phyloP scores from a whole-genome alignment of 805 yeast genomes.

The Cyberlindnera mississippiensis region DNA sequence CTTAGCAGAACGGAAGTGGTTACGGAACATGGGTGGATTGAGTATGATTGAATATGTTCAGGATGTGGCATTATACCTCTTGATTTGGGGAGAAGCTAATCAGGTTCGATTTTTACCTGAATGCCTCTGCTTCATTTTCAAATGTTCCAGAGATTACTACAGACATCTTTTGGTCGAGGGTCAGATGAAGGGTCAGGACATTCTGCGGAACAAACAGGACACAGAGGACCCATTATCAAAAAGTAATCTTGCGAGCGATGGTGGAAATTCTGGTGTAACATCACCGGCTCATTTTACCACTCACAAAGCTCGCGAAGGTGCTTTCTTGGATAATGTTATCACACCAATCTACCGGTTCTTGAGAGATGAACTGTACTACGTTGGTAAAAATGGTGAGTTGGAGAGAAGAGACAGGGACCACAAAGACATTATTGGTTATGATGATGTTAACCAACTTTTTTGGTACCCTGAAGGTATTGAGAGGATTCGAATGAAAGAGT shows the following conservation, averaged over 20 bases:
- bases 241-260: too few relatives aligned
- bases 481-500: slow-evolving; percentile 43
- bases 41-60: slow-evolving; percentile 48
- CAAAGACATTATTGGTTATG: slow-evolving; percentile 72
- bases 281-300: not conserved
- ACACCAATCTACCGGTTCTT: slow-evolving; percentile 67
- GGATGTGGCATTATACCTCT: slow-evolving; percentile 66
- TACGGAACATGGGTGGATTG: slow-evolving; percentile 42
- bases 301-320: slow-evolving; percentile 22
- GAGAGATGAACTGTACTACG: slow-evolving; percentile 49
- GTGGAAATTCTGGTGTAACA: too few relatives aligned
- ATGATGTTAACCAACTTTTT: slow-evolving; percentile 82
- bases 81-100: slow-evolving; percentile 91
- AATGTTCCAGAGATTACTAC: slow-evolving; percentile 69
- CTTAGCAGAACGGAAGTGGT: slow-evolving; percentile 73
- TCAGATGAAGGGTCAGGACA: too few relatives aligned
- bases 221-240: too few relatives aligned
- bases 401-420: slow-evolving; percentile 58
- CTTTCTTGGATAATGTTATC: slow-evolving; percentile 60
- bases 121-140: slow-evolving; percentile 77
- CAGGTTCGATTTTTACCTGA: slow-evolving; percentile 85
- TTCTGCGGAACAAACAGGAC: too few relatives aligned
- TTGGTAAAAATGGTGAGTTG: slow-evolving; percentile 43
- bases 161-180: not conserved
- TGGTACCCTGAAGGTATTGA: slow-evolving; percentile 79